Evolutionary conservation across 1,284 basidiomycete genomes (phyloP), one percentile per base, ranked within the genome.

Genomic region (Cryptococcus sp.): DNA sequence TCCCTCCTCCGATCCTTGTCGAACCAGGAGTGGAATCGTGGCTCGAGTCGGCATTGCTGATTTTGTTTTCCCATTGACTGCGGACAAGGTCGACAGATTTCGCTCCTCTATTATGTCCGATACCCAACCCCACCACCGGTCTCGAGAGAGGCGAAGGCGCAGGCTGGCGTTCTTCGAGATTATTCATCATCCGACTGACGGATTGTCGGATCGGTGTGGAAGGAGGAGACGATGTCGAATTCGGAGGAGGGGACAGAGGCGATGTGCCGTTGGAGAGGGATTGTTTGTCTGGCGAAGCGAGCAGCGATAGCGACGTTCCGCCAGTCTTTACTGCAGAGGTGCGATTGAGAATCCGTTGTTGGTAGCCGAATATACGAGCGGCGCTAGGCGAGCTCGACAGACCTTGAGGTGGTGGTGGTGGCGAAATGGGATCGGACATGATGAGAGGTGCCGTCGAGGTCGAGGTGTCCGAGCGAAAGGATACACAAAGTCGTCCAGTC

Each of bases 21-120:
- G 33, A 32, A 4, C 25, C 6, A 18, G 40, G 50, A 25, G 48
- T 36, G 21, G 43, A 22, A 5, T 45, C 31, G 9, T 18, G 31
- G 18, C 22, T 43, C 19, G 58, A n/a, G n/a, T n/a, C 55, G 1
- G 59, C 50, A 41, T 61, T 57, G 32, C 45, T 58, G 35, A 71
- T 71, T 54, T 67, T 68, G 1, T 61, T 61, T 47, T 71, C 65
- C 69, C 69, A 71, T 53, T 66, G 59, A 3, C 56, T 57, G 16
- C 68, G 51, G 6, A 62, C 68, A n/a, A 60, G 45, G 47, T 66
- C 65, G 21, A 71, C 63, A 0, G 65, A 66, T 49, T 62, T 63
- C 7, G 33, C 26, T 34, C 43, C 39, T 36, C 47, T 34, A 12
- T 10, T n/a, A n/a, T 50, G 33, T 2, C 60, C 57, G 18, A 56